These are phyloP conservation scores for Tuber aestivum DNA, from an alignment of 495 filamentous ascomycete genomes.

Conservation along the genomic window DNA sequence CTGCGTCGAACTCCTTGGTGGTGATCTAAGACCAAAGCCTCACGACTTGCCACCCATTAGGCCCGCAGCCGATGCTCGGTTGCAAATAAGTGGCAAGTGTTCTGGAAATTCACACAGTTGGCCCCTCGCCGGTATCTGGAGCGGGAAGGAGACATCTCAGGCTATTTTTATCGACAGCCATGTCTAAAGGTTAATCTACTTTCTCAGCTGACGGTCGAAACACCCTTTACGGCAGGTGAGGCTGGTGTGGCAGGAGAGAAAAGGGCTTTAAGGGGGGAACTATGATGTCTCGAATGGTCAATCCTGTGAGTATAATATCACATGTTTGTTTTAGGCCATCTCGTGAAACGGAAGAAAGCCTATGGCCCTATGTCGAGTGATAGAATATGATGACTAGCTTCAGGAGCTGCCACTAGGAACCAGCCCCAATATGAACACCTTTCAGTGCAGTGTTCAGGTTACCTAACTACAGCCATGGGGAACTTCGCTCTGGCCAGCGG, in stretches of 20 bases:
- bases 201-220: background rate
- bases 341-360: background rate
- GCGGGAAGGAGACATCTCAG: too few relatives aligned
- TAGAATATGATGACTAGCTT: background rate
- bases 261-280: background rate
- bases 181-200: too few relatives aligned
- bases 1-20: too few relatives aligned
- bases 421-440: background rate
- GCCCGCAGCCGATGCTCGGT: too few relatives aligned
- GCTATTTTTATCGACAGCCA: too few relatives aligned
- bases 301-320: background rate
- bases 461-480: background rate
- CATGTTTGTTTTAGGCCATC: background rate
- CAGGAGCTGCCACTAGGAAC: background rate
- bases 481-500: background rate
- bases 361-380: background rate
- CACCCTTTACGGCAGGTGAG: background rate
- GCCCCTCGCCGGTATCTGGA: too few relatives aligned
- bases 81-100: too few relatives aligned
- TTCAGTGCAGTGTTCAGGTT: background rate
- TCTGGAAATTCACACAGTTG: too few relatives aligned
- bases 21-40: too few relatives aligned
- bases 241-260: background rate
- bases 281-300: background rate
- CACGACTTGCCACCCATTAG: too few relatives aligned